Percentiles rank a stretch among this genome's conserved stretches.
Conservation (phyloP, 805 yeast genomes). For the Candida endomychidarum region DNA sequence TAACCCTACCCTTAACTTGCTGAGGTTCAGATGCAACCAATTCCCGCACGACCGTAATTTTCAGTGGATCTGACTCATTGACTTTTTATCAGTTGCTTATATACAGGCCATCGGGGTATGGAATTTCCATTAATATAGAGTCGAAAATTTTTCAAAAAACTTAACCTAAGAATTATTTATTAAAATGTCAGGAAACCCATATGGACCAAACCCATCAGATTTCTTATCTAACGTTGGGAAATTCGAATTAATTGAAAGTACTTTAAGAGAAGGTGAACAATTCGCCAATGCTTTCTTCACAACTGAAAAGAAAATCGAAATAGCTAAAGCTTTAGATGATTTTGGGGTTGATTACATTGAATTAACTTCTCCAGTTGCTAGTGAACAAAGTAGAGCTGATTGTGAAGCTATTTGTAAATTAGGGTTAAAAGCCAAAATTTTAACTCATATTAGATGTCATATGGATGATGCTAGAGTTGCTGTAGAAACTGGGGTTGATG, state of each 20-base stretch:
- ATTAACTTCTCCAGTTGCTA: conserved; percentile 95
- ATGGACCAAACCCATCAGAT: conserved; percentile 95
- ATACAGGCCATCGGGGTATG: conserved; percentile 7
- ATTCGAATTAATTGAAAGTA: conserved; percentile 91
- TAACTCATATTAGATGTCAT: conserved; percentile 97
- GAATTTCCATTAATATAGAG: conserved; percentile 1
- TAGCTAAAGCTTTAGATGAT: conserved; percentile 95
- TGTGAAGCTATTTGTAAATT: conserved; percentile 98
- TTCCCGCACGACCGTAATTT: background rate
- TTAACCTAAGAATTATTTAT: too few relatives aligned
- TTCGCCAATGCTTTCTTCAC: conserved; percentile 95
- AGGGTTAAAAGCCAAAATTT: conserved; percentile 91
- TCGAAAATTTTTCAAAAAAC: conserved; percentile 1
- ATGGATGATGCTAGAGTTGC: conserved; percentile 99
- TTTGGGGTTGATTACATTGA: conserved; percentile 98
- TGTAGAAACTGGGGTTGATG: conserved; percentile 97
- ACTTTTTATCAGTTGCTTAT: conserved; percentile 3
- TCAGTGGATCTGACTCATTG: conserved; percentile 5
- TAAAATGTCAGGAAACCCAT: conserved; percentile 58
- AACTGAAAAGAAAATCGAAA: conserved; percentile 93
- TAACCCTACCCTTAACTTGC: too few relatives aligned
- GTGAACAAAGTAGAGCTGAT: conserved; percentile 88
- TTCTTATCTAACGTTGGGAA: conserved; percentile 83
- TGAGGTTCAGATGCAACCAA: too few relatives aligned
- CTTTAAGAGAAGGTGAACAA: conserved; percentile 98